phyloP scores from a whole-genome alignment of 2,329 filamentous ascomycete species.

The Claviceps maximensis region DNA sequence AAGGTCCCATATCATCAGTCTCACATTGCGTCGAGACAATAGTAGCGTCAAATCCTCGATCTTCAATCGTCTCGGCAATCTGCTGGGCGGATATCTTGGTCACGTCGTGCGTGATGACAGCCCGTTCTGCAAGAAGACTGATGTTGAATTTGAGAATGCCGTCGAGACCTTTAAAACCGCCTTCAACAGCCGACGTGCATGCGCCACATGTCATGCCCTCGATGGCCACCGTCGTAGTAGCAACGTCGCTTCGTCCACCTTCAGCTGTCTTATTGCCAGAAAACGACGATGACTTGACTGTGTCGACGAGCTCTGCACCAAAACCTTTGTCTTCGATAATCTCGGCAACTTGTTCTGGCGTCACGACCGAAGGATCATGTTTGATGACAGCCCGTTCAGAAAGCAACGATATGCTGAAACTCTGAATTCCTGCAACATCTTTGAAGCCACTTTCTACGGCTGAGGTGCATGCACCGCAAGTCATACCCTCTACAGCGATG shows the following conservation, averaged over 20 bases:
- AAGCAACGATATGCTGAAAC: slow-evolving; percentile 70
- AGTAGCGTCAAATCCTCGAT: slow-evolving; percentile 75
- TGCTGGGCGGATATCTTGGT: slow-evolving; percentile 55
- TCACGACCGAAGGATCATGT: slow-evolving; percentile 50
- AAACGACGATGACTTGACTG: slow-evolving; percentile 31
- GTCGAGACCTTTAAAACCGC: slow-evolving; percentile 62
- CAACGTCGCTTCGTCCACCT: slow-evolving; percentile 25
- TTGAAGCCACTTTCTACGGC: slow-evolving; percentile 73
- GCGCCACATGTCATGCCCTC: slow-evolving; percentile 97
- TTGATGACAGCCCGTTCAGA: slow-evolving; percentile 78
- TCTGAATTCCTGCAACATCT: slow-evolving; percentile 56
- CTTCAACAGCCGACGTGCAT: slow-evolving; percentile 83
- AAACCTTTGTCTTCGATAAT: slow-evolving; percentile 64
- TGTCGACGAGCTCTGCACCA: slow-evolving; percentile 65
- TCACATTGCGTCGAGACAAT: slow-evolving; percentile 65
- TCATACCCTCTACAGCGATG: slow-evolving; percentile 75
- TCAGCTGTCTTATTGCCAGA: slow-evolving; percentile 16
- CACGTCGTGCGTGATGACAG: slow-evolving; percentile 74
- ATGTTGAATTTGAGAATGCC: slow-evolving; percentile 88
- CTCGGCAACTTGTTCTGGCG: slow-evolving; percentile 40
- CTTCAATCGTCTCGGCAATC: slow-evolving; percentile 74
- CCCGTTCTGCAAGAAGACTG: slow-evolving; percentile 82
- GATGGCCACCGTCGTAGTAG: slow-evolving; percentile 75
- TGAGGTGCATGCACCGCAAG: slow-evolving; percentile 78
- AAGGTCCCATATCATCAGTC: slow-evolving; percentile 37